Percentiles rank a stretch among this genome's conserved stretches.
These are phyloP conservation scores for Hypseocharis bilobata DNA, from an alignment of 441 rosid species.

Conservation along the genomic window DNA sequence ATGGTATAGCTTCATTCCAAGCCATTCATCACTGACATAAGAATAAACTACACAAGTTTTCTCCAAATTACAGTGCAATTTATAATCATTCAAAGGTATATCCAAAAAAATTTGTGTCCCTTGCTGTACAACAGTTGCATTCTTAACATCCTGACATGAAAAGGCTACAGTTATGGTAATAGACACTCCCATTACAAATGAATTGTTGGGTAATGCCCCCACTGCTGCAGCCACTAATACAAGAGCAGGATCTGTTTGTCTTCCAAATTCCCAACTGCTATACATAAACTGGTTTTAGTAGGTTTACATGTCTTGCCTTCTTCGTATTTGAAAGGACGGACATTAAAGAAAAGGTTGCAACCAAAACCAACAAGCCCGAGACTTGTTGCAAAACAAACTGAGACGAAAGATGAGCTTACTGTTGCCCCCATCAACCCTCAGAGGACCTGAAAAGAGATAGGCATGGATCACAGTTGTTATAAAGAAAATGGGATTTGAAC, in stretches of 20 bases:
- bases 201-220: constrained; percentile 37
- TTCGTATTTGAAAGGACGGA: constrained; percentile 44
- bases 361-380: constrained; percentile 58
- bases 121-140: constrained; percentile 47
- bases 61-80: constrained; percentile 30
- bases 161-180: constrained; percentile 37
- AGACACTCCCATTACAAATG: constrained; percentile 44
- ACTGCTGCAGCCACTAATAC: constrained; percentile 45
- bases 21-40: constrained; percentile 28
- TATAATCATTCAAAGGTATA: constrained; percentile 34
- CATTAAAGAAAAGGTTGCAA: constrained; percentile 40
- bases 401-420: constrained; percentile 69
- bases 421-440: constrained; percentile 92
- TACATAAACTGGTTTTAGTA: constrained; percentile 42
- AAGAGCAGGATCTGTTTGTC: constrained; percentile 41
- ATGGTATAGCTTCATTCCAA: constrained; percentile 22
- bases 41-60: constrained; percentile 27
- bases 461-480: constrained; percentile 36
- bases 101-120: constrained; percentile 25
- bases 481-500: constrained; percentile 32
- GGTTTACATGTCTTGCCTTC: constrained; percentile 49
- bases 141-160: constrained; percentile 29
- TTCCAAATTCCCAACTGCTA: constrained; percentile 37
- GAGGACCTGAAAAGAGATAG: constrained; percentile 67
- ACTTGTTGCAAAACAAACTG: constrained; percentile 70